Evolutionary conservation across 2,329 filamentous ascomycete species (phyloP), one percentile per base, ranked within the genome.

Genomic region (Penicillium sp.): DNA sequence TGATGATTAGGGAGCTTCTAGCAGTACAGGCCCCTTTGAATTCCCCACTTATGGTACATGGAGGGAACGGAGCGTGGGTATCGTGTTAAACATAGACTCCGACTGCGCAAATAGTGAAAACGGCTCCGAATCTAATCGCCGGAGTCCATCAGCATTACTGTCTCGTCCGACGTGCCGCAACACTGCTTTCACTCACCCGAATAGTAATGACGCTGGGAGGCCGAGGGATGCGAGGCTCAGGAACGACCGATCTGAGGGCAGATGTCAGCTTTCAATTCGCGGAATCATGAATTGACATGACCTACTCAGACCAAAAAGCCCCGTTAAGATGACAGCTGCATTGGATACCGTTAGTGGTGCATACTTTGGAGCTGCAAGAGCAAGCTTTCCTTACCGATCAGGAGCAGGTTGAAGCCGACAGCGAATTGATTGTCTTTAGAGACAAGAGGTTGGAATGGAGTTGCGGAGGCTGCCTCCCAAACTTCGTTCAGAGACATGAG

Each of bases 41-140:
- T 64, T 69, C 64, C 70, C 69, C 63, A 62, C 61, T 66, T 75
- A 74, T 71, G 65, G 71, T 75, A 76, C 75, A 78, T 71, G 64
- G 66, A 67, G 61, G 64, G 63, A 62, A 67, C 39, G 65, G 61
- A 64, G 64, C 60, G 61, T 61, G 63, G 63, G 66, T 69, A 60
- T 63, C 63, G 63, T 49, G 53, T 79, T 86, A 99, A 77, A 99
- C 92, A 88, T 99, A 98, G 74, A 99, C 95, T 76, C 95, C 95
- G 75, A 95, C 95, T 61, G 93, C 95, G 80, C 95, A 99, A 80
- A 99, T 98, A 90, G 97, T 96, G 81, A 95, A 97, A 48, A 99
- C 92, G 53, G 94, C 89, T 69, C 95, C 95, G 77, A 96, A 90
- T 53, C 94, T 97, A 55, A 20, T 15, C 34, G 34, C n/a, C 42